Percentiles rank a stretch among this genome's conserved stretches.
phyloP scores from a whole-genome alignment of 805 yeast species.

The Yamadazyma kitorensis region DNA sequence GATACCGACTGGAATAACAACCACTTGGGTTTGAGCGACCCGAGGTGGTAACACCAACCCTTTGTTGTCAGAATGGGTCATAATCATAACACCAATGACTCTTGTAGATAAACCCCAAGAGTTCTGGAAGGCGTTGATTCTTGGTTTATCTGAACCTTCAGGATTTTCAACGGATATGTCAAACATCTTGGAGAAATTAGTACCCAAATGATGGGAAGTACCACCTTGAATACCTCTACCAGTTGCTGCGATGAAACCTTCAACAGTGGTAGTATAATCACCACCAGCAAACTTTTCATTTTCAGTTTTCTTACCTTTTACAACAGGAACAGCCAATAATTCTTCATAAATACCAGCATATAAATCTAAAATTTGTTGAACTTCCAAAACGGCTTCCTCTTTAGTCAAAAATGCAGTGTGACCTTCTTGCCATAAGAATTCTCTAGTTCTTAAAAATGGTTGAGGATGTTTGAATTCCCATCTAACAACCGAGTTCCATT shows the following conservation, averaged over 20 bases:
- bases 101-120: conserved; percentile 99
- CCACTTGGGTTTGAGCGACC: conserved; percentile 89
- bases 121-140: conserved; percentile 89
- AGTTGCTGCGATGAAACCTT: conserved; percentile 95
- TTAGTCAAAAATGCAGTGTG: conserved; percentile 93
- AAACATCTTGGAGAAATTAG: conserved; percentile 98
- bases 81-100: conserved; percentile 98
- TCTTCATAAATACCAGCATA: conserved; percentile 86
- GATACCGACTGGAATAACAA: conserved; percentile 92
- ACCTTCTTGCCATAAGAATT: conserved; percentile 99
- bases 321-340: conserved; percentile 93
- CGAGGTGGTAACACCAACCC: conserved; percentile 98
- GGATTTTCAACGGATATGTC: conserved; percentile 95
- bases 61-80: conserved; percentile 98
- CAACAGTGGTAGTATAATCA: conserved; percentile 89
- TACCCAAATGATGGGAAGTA: conserved; percentile 96
- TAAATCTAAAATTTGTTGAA: conserved; percentile 77
- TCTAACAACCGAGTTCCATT: conserved; percentile 99
- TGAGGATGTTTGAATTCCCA: conserved; percentile 99
- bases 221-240: conserved; percentile 99
- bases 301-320: conserved; percentile 93
- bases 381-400: conserved; percentile 82
- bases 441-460: conserved; percentile 98
- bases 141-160: conserved; percentile 81
- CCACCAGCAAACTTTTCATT: conserved; percentile 99